Evolutionary conservation across 305 asterid genomes (phyloP), one percentile per base, ranked within the genome.

Genomic region (Solanum hybrid): DNA sequence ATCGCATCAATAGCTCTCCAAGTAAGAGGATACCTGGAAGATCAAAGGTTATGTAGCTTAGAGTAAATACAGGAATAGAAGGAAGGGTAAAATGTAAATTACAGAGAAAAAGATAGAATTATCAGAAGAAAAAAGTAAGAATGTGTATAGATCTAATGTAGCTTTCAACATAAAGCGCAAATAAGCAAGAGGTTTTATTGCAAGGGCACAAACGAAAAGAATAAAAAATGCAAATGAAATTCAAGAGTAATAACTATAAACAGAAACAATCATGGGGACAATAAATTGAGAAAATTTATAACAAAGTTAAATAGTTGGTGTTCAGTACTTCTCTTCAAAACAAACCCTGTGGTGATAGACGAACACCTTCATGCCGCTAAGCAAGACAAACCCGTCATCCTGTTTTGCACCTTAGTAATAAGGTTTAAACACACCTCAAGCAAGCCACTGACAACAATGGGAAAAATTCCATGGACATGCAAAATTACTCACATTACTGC

Each of bases 11-110:
- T 89, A 96, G 71, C 92, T 96, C 98, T 82, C 96, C 99, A 7
- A 97, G 96, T 90, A 96, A 92, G 88, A 95, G 98, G 91, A 95
- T 94, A 87, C 98, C 99, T 96, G 97, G 89, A 88, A 60, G 88
- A 91, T 5, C 86, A 73, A 90, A 88, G 60, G 88, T 64, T 87
- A 87, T 42, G 90, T 20, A 29, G 71, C 86, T 89, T 32, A 85
- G 75, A 42, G 42, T 51, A 90, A 71, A 26, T 24, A 34, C 16
- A 71, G 80, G 66, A 51, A 34, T 22, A 80, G 24, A 32, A 27
- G 14, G 36, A 24, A 36, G 6, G 87, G 14, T 69, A 66, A 46
- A 60, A 64, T 56, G 24, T 27, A 9, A 37, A 79, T 24, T 32
- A 66, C 16, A 24, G 38, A 42, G 46, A 32, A 60, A 82, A 84